These are phyloP conservation scores for Cryptococcus sp. DNA, from an alignment of 1,284 basidiomycete genomes.

Conservation along the genomic window DNA sequence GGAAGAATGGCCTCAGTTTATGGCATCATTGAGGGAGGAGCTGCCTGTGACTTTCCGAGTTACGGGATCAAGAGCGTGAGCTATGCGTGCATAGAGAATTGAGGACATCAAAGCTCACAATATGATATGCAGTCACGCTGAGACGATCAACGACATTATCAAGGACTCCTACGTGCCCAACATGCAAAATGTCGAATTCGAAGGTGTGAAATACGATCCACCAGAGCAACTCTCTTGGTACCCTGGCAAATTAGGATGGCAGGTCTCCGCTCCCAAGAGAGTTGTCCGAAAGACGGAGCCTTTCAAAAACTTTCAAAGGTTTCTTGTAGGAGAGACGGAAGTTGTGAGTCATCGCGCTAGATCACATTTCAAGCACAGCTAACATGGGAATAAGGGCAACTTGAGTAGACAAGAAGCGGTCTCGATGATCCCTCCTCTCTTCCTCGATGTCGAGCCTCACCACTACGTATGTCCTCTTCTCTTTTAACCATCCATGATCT, in stretches of 20 bases:
- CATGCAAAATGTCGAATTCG: constrained; percentile 73
- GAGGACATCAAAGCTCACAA: not conserved
- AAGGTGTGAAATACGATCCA: constrained; percentile 65
- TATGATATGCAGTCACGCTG: constrained; percentile 61
- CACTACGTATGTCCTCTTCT: constrained; percentile 62
- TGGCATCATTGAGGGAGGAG: constrained; percentile 68
- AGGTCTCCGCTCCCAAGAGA: constrained; percentile 88
- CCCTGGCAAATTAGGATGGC: constrained; percentile 91
- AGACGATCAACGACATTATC: constrained; percentile 71
- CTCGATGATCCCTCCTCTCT: constrained; percentile 95
- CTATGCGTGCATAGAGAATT: not conserved
- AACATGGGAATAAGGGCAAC: constrained; percentile 67
- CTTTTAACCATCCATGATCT: not conserved
- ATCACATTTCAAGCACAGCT: not conserved
- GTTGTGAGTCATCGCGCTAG: constrained; percentile 62
- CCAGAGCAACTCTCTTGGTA: constrained; percentile 90
- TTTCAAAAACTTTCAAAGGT: constrained; percentile 94
- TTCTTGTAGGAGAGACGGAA: constrained; percentile 97
- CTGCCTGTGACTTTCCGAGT: constrained; percentile 95
- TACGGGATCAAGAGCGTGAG: constrained; percentile 80
- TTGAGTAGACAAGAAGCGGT: constrained; percentile 96
- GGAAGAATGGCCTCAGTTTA: constrained; percentile 77
- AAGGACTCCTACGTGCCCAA: constrained; percentile 75
- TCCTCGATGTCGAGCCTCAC: constrained; percentile 90
- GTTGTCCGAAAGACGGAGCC: constrained; percentile 87